Evolutionary conservation across 305 asterid species (phyloP).

Genomic region (Rubia tinctorum): DNA sequence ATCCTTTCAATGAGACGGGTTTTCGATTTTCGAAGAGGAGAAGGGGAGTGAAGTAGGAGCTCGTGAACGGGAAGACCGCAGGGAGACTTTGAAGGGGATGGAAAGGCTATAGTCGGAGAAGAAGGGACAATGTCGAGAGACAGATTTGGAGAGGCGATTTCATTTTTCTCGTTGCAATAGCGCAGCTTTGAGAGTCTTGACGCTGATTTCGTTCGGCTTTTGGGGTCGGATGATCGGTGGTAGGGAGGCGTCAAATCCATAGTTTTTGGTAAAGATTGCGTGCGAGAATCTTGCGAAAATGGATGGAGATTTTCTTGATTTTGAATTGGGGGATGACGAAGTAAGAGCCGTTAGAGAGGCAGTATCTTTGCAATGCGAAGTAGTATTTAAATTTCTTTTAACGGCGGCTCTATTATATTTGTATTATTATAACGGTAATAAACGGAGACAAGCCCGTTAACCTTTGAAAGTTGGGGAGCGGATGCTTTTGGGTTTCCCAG

Average conservation of each 20-base stretch:
- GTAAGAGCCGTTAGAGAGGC: slow-evolving; percentile 44
- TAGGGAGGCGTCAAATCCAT: slow-evolving; percentile 60
- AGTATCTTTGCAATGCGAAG: slow-evolving; percentile 5
- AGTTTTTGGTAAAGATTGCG: slow-evolving; percentile 3
- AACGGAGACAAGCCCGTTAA: not conserved
- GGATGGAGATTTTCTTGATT: slow-evolving; percentile 9
- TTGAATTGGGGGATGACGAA: slow-evolving; percentile 6
- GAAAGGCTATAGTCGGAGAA: slow-evolving; percentile 53
- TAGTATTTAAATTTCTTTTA: slow-evolving; percentile 16
- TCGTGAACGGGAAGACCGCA: slow-evolving; percentile 53
- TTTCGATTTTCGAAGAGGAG: slow-evolving; percentile 55
- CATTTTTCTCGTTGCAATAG: slow-evolving; percentile 39
- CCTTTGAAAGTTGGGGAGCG: not conserved
- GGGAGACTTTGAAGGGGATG: slow-evolving; percentile 53
- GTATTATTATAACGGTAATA: slow-evolving; percentile 30
- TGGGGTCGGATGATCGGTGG: slow-evolving; percentile 39
- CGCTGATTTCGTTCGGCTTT: slow-evolving; percentile 55
- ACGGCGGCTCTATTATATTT: slow-evolving; percentile 22
- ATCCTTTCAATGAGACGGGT: slow-evolving; percentile 42
- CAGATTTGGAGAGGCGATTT: slow-evolving; percentile 43
- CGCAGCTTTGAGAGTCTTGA: slow-evolving; percentile 69
- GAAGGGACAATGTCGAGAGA: slow-evolving; percentile 68
- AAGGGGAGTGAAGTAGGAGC: slow-evolving; percentile 60
- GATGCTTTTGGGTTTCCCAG: not conserved
- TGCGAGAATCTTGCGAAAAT: slow-evolving; percentile 19